Base-by-base conservation (phyloP, 2,329 filamentous ascomycete genomes). In the Stachybotrys chlorohalonatus region DNA sequence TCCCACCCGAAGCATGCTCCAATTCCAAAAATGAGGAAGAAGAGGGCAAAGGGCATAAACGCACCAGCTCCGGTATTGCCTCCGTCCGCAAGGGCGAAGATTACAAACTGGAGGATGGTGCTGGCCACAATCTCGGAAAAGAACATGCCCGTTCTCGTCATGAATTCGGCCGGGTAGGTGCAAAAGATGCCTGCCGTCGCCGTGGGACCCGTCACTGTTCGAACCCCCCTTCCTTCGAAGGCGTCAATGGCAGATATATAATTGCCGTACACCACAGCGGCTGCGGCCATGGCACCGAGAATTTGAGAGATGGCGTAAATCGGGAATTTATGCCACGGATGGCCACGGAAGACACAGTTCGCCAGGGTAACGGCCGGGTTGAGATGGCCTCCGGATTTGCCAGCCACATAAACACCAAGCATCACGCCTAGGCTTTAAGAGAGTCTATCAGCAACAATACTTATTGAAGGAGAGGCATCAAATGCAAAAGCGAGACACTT, bases 1-100 rank as follows among this genome's bases (percentile, higher is more conserved):
- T 90, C 81, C 84, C 84, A 89, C 7, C 87, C 87, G 62, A 88
- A 89, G 64, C 84, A 86, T 36, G 84, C 83, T 16, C 85, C 86
- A 24, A 90, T 82, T 7, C 85, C 86, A 63, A 89, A 89, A 58
- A 90, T 83, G 51, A 89, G 73, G 69, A 89, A 89, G 70, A 89
- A 87, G 6, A 89, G 69, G 7, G 74, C 80, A 1, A 90, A 70
- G 0, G 85, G 84, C 55, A 81, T 75, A 54, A 72, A 56, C 1
- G 75, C 73, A 0, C 82, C 81, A 1, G 83, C 82, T 4, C 82
- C 83, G 13, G 78, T 73, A 61, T 82, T 81, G 47, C 68, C 68
- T 51, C 72, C 72, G 58, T 86, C 83, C 54, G 85, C 83, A 52
- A 90, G 69, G 0, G 85, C 85, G 63, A 87, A 89, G 51, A 90